phyloP scores from a whole-genome alignment of 495 filamentous ascomycete species.

The Tuber brumale region DNA sequence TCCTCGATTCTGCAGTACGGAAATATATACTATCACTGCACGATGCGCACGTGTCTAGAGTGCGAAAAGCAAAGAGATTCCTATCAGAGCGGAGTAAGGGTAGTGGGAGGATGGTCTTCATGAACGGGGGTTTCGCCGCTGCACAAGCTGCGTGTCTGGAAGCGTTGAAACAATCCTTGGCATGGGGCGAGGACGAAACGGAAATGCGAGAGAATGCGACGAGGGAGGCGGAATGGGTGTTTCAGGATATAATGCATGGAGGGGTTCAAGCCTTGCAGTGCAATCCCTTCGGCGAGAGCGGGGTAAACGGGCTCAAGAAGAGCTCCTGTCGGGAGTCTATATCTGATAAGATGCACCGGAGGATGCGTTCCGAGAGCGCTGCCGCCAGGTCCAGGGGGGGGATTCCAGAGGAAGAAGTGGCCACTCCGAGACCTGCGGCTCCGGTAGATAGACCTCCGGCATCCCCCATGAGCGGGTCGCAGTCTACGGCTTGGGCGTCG shows the following conservation, averaged over 20 bases:
- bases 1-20: constrained; percentile 27
- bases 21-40: constrained; percentile 30
- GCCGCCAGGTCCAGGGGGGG: background rate
- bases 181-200: constrained; percentile 26
- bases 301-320: constrained; percentile 15
- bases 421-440: background rate
- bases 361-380: background rate
- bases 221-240: constrained; percentile 34
- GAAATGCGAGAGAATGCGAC: constrained; percentile 19
- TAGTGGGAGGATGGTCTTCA: constrained; percentile 29
- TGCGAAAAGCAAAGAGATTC: constrained; percentile 18
- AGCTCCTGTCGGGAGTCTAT: constrained; percentile 18
- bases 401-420: background rate
- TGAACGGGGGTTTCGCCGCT: constrained; percentile 33
- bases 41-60: constrained; percentile 19
- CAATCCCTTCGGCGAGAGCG: constrained; percentile 10
- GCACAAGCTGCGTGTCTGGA: constrained; percentile 32
- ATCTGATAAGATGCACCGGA: constrained; percentile 10
- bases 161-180: constrained; percentile 21
- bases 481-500: background rate
- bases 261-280: constrained; percentile 32
- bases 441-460: background rate
- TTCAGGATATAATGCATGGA: constrained; percentile 30
- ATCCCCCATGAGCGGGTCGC: background rate
- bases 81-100: constrained; percentile 15